These are phyloP conservation scores for Whalleya microplaca DNA, from an alignment of 2,329 filamentous ascomycete species.

Conservation along the genomic window DNA sequence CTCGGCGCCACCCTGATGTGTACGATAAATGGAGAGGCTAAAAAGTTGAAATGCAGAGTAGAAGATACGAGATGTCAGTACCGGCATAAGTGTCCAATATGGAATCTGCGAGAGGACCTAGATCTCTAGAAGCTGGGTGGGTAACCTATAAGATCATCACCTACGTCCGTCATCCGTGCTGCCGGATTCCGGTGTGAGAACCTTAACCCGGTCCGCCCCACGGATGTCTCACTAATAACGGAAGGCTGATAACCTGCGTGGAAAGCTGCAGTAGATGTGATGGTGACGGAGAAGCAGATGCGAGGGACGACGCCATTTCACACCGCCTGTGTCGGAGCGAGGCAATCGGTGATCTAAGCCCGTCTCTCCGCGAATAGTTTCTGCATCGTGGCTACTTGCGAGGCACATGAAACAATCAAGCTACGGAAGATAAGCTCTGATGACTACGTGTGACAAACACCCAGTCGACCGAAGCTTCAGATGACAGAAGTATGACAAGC, in stretches of 20 bases:
- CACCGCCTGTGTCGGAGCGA: conserved; percentile 19
- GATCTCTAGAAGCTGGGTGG: not conserved
- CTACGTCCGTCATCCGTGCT: not conserved
- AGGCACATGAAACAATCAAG: not conserved
- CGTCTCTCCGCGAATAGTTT: not conserved
- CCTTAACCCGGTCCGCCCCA: conserved; percentile 18
- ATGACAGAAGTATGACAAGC: not conserved
- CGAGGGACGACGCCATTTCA: conserved; percentile 24
- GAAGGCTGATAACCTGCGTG: conserved; percentile 13
- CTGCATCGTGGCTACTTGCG: not conserved
- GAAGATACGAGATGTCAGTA: conserved; percentile 3
- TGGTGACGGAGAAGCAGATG: conserved; percentile 23
- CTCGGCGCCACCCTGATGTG: not conserved
- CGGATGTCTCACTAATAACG: conserved; percentile 16
- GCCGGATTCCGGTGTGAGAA: conserved; percentile 18
- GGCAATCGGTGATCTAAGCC: conserved; percentile 3
- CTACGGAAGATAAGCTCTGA: too few relatives aligned
- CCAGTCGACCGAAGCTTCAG: not conserved
- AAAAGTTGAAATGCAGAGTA: conserved; percentile 11
- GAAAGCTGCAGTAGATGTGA: conserved; percentile 28
- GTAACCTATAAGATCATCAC: not conserved
- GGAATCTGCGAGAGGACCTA: too few relatives aligned
- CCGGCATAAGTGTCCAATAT: not conserved
- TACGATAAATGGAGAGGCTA: not conserved
- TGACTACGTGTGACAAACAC: too few relatives aligned